phyloP scores from a whole-genome alignment of 2,329 filamentous ascomycete genomes.

The Fusarium siculi region DNA sequence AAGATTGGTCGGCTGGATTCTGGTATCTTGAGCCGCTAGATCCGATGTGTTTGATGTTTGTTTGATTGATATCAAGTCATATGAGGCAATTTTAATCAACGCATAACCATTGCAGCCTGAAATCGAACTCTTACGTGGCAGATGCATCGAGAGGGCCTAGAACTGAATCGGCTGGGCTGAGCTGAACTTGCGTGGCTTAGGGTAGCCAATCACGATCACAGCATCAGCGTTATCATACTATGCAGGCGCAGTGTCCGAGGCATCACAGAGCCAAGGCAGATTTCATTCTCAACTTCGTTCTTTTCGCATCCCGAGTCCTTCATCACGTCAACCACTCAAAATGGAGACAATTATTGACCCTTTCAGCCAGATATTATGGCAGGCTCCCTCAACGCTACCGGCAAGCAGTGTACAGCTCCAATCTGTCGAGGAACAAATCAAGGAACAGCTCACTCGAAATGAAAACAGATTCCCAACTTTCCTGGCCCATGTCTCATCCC shows the following conservation, averaged over 20 bases:
- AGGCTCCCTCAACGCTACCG: rapidly evolving
- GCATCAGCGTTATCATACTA: background rate
- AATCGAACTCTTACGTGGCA: background rate
- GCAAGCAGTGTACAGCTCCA: rapidly evolving
- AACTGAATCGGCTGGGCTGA: background rate
- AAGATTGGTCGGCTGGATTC: rapidly evolving
- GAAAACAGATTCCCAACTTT: background rate
- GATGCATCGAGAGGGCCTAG: background rate
- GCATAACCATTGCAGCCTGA: background rate
- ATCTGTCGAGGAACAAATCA: rapidly evolving
- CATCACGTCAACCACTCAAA: rapidly evolving
- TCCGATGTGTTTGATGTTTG: background rate
- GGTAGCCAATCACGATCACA: background rate
- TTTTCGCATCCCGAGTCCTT: rapidly evolving
- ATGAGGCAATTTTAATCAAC: background rate
- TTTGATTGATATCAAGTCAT: background rate
- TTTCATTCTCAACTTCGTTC: rapidly evolving
- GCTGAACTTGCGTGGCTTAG: background rate
- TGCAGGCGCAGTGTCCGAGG: background rate
- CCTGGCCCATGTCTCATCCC: background rate
- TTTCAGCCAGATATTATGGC: background rate
- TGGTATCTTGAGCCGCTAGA: background rate
- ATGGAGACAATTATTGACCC: background rate
- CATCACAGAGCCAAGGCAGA: background rate
- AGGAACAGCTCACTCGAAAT: rapidly evolving